Evolutionary conservation across 2,329 filamentous ascomycete species (phyloP), one percentile per base, ranked within the genome.

Genomic region (Cordyceps fumosorosea): DNA sequence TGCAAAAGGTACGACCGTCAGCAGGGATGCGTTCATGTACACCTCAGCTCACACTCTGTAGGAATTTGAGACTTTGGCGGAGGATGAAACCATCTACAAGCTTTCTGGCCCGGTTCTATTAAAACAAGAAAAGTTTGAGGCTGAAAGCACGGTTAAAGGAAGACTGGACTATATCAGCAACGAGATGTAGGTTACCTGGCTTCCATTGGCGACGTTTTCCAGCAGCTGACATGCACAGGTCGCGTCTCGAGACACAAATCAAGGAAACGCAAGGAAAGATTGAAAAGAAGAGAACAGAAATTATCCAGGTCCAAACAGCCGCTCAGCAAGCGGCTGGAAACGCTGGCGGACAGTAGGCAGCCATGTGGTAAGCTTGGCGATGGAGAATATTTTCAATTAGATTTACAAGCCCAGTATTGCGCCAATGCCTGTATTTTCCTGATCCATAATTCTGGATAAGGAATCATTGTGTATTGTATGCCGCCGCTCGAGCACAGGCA

Each of bases 41-140:
- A 64, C 55, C 22, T 53, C 32, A 50, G 51, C 64, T 72, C 62
- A 72, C 22, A 42, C 10, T 45, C 12, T 18, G 40, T 66, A 95
- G 88, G 93, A 98, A 75, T 98, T 98, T 74, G 81, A 85, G 47
- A 82, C 83, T 60, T 81, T 98, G 63, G 84, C 87, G 69, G 88
- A 93, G 44, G 89, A 89, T 68, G 89, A 96, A 70, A 91, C 87
- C 66, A 96, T 99, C 75, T 99, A 96, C 84, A 99, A 98, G 77
- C 85, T 97, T 48, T 87, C 96, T 53, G 95, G 95, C 0, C 95
- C 95, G 0, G 90, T 98, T 7, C 79, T 99, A 44, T 76, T 99
- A 70, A 97, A 98, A 81, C 95, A 99, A 76, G 95, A 98, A 63
- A 93, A 90, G 75, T 79, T 85, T 1, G 95, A 99, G 74, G 95